Base-by-base conservation (phyloP, 2,329 filamentous ascomycete genomes). In the Trichocomaceae sp. region DNA sequence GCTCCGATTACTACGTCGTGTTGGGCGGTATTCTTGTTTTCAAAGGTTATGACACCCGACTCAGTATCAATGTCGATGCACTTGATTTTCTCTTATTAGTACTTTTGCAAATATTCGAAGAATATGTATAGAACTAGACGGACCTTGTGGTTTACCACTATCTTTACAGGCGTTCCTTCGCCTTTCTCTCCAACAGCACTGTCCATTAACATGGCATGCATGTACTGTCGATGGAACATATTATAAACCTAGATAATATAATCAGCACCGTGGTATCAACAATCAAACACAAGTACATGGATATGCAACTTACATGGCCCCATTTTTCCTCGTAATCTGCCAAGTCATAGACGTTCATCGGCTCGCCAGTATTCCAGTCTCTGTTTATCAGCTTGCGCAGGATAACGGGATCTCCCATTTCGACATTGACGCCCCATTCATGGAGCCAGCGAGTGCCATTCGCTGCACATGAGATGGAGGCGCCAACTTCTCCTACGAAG, bases 371-470 rank as follows among this genome's bases (percentile, higher is more conserved):
- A 64, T 80, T 79, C 84, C 84, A 88, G 68, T 87, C 83, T 3
- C 81, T 79, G 65, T 83, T 85, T 71, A 88, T 87, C 51, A 88
- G 76, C 62, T 83, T 83, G 67, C 76, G 77, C 48, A 88, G 70
- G 1, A 87, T 72, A 1, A 88, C 84, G 0, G 83, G 83, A 55
- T 86, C 80, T 8, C 84, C 85, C 62, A 82, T 82, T 13, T 72
- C 71, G 1, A 87, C 74, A 61, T 87, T 81, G 1, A 87, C 82
- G 0, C 73, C 74, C 85, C 85, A 88, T 65, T 85, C 82, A 58
- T 85, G 79, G 7, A 88, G 72, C 84, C 84, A 88, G 47, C 82
- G 77, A 1, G 84, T 85, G 7, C 84, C 85, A 61, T 88, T 88
- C 9, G 85, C 83, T 1, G 85, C 85, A 61, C 84, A 87, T 0